Percentiles rank a stretch among this genome's conserved stretches.
Conservation (phyloP, 345 rosid species). For the Eucalyptus paniculata region DNA sequence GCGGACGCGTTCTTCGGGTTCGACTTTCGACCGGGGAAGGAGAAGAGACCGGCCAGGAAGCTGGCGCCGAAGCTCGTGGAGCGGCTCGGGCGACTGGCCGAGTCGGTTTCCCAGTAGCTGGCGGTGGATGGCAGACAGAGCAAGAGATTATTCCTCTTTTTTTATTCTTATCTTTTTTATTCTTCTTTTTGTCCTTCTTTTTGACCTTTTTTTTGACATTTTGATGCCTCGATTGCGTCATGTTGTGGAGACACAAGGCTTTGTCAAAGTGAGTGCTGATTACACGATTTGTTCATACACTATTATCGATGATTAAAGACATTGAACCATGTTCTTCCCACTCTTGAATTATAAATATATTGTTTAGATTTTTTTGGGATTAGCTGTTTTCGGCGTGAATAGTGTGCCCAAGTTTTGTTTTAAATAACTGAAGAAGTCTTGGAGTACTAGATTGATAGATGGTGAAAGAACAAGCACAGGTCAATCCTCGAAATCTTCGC, state of each 20-base stretch:
- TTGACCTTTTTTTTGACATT: not conserved
- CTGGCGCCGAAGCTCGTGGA: conserved; percentile 64
- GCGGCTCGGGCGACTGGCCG: conserved; percentile 71
- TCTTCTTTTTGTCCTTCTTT: not conserved
- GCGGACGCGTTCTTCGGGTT: conserved; percentile 72
- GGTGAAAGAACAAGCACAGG: not conserved
- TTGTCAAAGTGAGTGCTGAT: not conserved
- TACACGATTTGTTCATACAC: not conserved
- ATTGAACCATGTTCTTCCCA: not conserved
- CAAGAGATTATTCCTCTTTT: not conserved
- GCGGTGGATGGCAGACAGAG: not conserved
- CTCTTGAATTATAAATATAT: not conserved
- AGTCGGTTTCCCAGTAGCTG: conserved; percentile 18
- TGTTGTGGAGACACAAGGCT: not conserved
- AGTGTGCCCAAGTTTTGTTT: not conserved
- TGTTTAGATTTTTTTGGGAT: not conserved
- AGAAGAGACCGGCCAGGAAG: conserved; percentile 59
- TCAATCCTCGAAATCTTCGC: not conserved
- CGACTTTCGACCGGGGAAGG: conserved; percentile 73
- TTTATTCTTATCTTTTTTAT: not conserved
- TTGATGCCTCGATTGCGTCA: not conserved
- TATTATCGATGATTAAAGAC: not conserved
- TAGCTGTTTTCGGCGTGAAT: not conserved
- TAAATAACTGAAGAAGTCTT: not conserved
- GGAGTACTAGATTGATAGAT: not conserved